phyloP scores from a whole-genome alignment of 1,139 yeast genomes.

The Blastobotrys serpentis region DNA sequence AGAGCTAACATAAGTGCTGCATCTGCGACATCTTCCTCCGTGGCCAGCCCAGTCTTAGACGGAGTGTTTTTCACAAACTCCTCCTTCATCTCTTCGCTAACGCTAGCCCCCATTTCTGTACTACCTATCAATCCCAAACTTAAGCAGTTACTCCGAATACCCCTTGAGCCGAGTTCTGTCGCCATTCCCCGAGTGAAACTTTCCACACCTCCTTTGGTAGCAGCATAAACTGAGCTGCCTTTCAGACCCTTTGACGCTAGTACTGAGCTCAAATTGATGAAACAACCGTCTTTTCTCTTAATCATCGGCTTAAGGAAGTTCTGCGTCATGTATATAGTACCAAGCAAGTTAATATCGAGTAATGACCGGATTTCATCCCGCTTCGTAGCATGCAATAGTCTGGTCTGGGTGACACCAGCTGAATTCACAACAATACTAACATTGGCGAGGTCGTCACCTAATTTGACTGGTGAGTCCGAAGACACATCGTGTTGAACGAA shows the following conservation, averaged over 20 bases:
- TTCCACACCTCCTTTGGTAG: conserved; percentile 70
- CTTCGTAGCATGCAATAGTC: conserved; percentile 51
- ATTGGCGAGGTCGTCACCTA: conserved; percentile 19
- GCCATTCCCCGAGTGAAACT: conserved; percentile 68
- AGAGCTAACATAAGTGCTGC: conserved; percentile 36
- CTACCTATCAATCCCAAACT: conserved; percentile 70
- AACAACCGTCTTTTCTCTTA: conserved; percentile 35
- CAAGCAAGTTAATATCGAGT: conserved; percentile 59
- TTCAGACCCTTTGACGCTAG: conserved; percentile 50
- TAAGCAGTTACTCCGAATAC: conserved; percentile 61
- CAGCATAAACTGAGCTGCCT: conserved; percentile 78
- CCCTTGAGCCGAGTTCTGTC: conserved; percentile 52
- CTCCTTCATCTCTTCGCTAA: conserved; percentile 21
- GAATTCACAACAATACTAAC: conserved; percentile 63
- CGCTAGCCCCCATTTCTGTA: conserved; percentile 59
- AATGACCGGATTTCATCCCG: conserved; percentile 48
- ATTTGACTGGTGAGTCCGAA: conserved; percentile 15
- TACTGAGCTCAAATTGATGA: conserved; percentile 73
- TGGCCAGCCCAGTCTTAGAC: conserved; percentile 30
- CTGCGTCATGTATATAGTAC: conserved; percentile 63
- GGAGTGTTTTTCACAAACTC: conserved; percentile 27
- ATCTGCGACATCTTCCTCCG: conserved; percentile 37
- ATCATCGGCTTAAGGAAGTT: conserved; percentile 51
- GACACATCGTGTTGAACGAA: conserved; percentile 53
- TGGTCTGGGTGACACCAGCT: conserved; percentile 75